Percentiles rank a stretch among this genome's conserved stretches.
Conservation (phyloP, 352 stramenopile species). For the Globisporangium acanthophoron region DNA sequence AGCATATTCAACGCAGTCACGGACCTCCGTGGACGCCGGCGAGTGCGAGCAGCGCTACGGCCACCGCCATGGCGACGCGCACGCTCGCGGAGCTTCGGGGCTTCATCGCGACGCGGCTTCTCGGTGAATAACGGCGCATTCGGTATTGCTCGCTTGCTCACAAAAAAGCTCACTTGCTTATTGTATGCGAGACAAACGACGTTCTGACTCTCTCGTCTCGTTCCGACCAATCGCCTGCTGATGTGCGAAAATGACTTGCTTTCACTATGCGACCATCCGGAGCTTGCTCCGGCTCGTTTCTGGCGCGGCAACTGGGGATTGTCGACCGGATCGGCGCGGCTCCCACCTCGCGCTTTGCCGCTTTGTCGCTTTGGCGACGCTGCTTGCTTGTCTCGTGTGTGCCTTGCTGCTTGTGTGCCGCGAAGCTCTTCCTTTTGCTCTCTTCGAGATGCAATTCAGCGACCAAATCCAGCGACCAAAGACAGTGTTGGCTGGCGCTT, state of each 20-base stretch:
- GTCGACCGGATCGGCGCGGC: no score
- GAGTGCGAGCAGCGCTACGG: slow-evolving; percentile 2
- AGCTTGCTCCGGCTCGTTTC: slow-evolving; percentile 1
- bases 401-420: no score
- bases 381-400: no score
- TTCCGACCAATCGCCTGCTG: no score
- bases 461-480: no score
- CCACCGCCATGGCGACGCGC: slow-evolving; percentile 1
- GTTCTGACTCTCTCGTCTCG: slow-evolving; percentile 2
- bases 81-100: background rate
- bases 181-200: background rate
- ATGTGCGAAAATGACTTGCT: no score
- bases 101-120: background rate
- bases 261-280: no score
- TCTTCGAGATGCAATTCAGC: no score
- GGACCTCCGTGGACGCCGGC: slow-evolving; percentile 2
- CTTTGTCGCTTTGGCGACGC: background rate
- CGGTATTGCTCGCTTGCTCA: background rate
- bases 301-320: background rate
- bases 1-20: background rate
- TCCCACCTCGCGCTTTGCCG: background rate
- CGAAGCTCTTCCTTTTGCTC: no score
- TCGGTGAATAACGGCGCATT: background rate
- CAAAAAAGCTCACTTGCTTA: background rate
- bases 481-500: no score